Conservation (phyloP, 306 rosid genomes). For the Fragaria vesca region DNA sequence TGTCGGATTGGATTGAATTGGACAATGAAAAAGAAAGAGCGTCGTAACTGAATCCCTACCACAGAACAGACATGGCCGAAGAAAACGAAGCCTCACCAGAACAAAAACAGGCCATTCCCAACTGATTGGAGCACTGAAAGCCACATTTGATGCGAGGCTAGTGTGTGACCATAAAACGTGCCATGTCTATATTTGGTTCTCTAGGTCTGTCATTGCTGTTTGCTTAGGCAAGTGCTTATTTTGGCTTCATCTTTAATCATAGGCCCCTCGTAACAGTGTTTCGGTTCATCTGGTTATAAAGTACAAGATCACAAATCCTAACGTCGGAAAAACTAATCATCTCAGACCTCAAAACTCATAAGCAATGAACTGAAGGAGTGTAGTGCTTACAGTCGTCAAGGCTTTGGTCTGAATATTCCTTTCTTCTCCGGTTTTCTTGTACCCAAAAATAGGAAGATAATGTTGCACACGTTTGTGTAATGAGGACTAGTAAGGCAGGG, state of each 20-base stretch:
- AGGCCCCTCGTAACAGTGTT: not conserved
- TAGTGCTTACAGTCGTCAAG: not conserved
- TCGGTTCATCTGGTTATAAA: not conserved
- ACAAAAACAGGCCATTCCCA: not conserved
- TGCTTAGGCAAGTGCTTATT: not conserved
- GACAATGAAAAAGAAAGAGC: not conserved
- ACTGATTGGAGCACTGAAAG: constrained; percentile 1
- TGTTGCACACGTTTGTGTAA: not conserved
- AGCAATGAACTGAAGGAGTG: not conserved
- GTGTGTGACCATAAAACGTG: constrained; percentile 2
- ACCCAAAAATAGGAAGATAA: not conserved
- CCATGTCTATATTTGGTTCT: constrained; percentile 1
- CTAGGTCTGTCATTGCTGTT: not conserved
- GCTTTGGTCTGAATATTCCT: not conserved
- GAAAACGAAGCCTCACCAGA: not conserved
- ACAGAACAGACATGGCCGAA: not conserved
- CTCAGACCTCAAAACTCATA: not conserved
- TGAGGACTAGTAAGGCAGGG: not conserved
- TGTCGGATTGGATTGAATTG: not conserved
- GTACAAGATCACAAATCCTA: not conserved
- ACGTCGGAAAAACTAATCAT: not conserved
- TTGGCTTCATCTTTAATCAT: not conserved
- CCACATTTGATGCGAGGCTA: not conserved
- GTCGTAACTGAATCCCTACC: not conserved
- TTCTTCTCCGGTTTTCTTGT: not conserved